Evolutionary conservation across 2,329 filamentous ascomycete genomes (phyloP), one percentile per base, ranked within the genome.

Genomic region (Aspergillus fumigatiaffinis): DNA sequence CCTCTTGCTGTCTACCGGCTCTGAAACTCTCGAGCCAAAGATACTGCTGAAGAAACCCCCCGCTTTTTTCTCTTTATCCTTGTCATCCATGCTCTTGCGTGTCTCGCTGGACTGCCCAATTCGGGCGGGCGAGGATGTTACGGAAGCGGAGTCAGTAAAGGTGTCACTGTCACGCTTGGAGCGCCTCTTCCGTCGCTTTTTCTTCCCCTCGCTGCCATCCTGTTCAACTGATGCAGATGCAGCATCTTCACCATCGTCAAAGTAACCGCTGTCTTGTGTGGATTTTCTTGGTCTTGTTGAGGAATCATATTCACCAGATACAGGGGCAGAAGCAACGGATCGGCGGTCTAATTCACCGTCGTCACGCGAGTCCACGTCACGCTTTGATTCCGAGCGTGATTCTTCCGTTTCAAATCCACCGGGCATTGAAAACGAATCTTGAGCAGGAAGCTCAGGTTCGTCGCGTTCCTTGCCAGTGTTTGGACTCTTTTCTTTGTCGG

Each of bases 71-170:
- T 70, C 67, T 23, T 69, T 69, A 23, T 69, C 66, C 50, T 72
- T 72, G 10, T 69, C 68, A 20, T 74, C 69, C 51, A 68, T 72
- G 54, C 64, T 65, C 44, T 63, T 67, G 21, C 62, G 64, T 54
- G 71, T 71, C 51, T 71, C 71, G 26, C 63, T 65, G 29, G 63
- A 58, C n/a, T 74, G 70, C 21, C 67, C 67, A 52, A 69, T 63
- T 41, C 65, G 67, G 44, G 68, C 68, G 21, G 71, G 69, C 3
- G 70, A 72, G 29, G 72, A 73, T 5, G 67, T 63, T 4, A 72
- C 68, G 7, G 73, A 76, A 4, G 64, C 63, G 20, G 69, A 61
- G 44, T 78, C 74, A 49, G 78, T 76, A 55, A 74, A 68, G 28
- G 63, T 62, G 38, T 65, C 68, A 48, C 59, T 67, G 32, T 63